These are phyloP conservation scores for Alternaria sp. DNA, from an alignment of 2,329 filamentous ascomycete species.

Conservation along the genomic window DNA sequence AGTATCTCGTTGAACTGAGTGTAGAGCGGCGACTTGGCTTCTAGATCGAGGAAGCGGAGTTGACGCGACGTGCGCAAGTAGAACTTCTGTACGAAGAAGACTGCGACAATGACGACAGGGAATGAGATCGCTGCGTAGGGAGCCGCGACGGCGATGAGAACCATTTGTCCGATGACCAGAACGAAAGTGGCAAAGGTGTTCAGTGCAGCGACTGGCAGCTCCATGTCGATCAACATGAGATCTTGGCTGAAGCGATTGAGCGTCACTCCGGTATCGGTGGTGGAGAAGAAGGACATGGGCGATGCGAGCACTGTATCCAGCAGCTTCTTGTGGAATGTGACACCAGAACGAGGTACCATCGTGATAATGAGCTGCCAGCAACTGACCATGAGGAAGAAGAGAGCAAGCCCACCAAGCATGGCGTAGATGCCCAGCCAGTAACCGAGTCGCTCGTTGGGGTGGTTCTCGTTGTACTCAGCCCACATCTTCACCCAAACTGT, in stretches of 20 bases:
- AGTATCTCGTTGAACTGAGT: conserved; percentile 61
- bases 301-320: conserved; percentile 57
- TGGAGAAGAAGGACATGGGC: conserved; percentile 53
- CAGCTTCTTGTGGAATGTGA: conserved; percentile 57
- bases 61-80: conserved; percentile 58
- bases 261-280: conserved; percentile 54
- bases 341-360: conserved; percentile 62
- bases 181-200: conserved; percentile 46
- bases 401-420: conserved; percentile 34
- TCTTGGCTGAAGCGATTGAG: conserved; percentile 59
- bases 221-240: conserved; percentile 55
- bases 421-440: conserved; percentile 44
- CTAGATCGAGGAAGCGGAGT: conserved; percentile 60
- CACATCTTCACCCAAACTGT: conserved; percentile 58
- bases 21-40: conserved; percentile 58
- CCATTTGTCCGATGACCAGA: conserved; percentile 42
- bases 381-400: conserved; percentile 39
- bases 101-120: conserved; percentile 45
- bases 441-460: conserved; percentile 47
- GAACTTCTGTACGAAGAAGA: conserved; percentile 54
- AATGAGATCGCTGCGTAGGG: conserved; percentile 50
- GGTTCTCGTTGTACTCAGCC: conserved; percentile 51
- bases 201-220: conserved; percentile 47
- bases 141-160: conserved; percentile 50
- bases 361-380: conserved; percentile 58